These are phyloP conservation scores for Phytophthora pisi DNA, from an alignment of 352 stramenopile genomes.

Conservation along the genomic window DNA sequence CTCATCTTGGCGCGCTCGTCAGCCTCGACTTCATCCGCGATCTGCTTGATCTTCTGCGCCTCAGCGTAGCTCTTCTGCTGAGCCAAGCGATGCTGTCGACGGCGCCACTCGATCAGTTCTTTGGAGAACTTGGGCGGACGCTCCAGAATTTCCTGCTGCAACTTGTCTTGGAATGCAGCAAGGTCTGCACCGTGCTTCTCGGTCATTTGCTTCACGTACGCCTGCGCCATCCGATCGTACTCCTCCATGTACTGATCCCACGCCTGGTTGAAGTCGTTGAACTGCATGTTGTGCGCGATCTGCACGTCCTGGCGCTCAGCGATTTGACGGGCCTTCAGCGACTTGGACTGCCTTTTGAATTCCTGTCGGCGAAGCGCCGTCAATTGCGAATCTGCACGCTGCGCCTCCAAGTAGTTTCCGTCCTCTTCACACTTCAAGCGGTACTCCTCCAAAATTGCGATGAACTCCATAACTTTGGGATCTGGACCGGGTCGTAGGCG, in stretches of 20 bases:
- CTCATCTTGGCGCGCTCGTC: slow-evolving; percentile 91
- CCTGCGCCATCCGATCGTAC: slow-evolving; percentile 94
- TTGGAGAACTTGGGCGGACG: slow-evolving; percentile 92
- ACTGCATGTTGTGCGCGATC: slow-evolving; percentile 96
- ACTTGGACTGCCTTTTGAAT: slow-evolving; percentile 92
- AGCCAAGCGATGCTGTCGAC: slow-evolving; percentile 93
- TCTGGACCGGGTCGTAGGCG: slow-evolving; percentile 71
- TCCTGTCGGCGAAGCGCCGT: slow-evolving; percentile 90
- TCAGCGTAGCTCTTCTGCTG: slow-evolving; percentile 94
- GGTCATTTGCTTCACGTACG: slow-evolving; percentile 95
- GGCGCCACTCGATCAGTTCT: slow-evolving; percentile 95
- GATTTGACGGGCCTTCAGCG: slow-evolving; percentile 90
- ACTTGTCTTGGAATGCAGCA: slow-evolving; percentile 86
- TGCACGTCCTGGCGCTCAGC: slow-evolving; percentile 94
- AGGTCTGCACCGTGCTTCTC: slow-evolving; percentile 90
- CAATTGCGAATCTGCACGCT: slow-evolving; percentile 88
- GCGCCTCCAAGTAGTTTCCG: slow-evolving; percentile 94
- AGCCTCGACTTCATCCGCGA: slow-evolving; percentile 93
- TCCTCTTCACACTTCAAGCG: slow-evolving; percentile 94
- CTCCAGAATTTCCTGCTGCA: slow-evolving; percentile 89
- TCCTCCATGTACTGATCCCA: slow-evolving; percentile 97
- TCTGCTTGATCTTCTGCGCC: slow-evolving; percentile 95
- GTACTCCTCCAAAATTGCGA: slow-evolving; percentile 94
- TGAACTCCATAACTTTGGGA: slow-evolving; percentile 94
- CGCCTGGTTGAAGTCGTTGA: slow-evolving; percentile 92